Conservation (phyloP, 2,329 filamentous ascomycete genomes). For the Bipolaris victoriae region DNA sequence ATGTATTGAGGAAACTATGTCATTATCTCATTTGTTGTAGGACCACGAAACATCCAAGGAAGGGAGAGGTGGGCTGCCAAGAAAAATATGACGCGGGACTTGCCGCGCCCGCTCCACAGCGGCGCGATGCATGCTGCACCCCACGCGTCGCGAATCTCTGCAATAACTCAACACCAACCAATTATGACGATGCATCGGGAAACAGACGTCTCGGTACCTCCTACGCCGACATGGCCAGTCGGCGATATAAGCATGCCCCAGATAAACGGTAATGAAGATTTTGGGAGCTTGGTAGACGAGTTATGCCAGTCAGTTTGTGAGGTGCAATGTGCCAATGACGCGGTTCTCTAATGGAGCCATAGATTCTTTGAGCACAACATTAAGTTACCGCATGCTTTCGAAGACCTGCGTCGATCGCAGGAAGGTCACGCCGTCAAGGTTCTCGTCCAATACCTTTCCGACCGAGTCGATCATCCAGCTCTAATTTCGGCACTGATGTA, state of each 20-base stretch:
- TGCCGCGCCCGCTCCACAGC: slow-evolving; percentile 1
- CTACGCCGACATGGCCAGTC: slow-evolving; percentile 37
- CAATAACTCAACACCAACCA: slow-evolving; percentile 7
- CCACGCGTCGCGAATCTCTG: slow-evolving; percentile 15
- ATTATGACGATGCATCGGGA: slow-evolving; percentile 11
- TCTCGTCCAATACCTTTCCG: slow-evolving; percentile 69
- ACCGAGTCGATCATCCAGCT: slow-evolving; percentile 69
- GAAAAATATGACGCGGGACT: slow-evolving; percentile 25
- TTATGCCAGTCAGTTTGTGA: slow-evolving; percentile 56
- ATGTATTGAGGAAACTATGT: too few species aligned
- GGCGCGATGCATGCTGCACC: slow-evolving; percentile 12
- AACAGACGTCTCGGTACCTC: slow-evolving; percentile 35
- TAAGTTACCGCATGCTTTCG: slow-evolving; percentile 71
- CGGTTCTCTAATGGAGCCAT: slow-evolving; percentile 23
- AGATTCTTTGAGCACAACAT: slow-evolving; percentile 62
- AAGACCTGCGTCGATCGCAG: slow-evolving; percentile 72
- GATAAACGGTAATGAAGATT: slow-evolving; percentile 64
- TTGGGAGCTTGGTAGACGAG: slow-evolving; percentile 70
- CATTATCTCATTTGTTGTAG: too few species aligned
- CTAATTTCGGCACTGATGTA: slow-evolving; percentile 77
- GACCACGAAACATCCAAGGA: not conserved
- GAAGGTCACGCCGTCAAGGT: slow-evolving; percentile 63
- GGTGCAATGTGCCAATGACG: slow-evolving; percentile 2
- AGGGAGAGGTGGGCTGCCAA: slow-evolving; percentile 20
- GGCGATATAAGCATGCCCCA: slow-evolving; percentile 57